Evolutionary conservation across 495 filamentous ascomycete species (phyloP).

Genomic region (Cladorrhinum samala): DNA sequence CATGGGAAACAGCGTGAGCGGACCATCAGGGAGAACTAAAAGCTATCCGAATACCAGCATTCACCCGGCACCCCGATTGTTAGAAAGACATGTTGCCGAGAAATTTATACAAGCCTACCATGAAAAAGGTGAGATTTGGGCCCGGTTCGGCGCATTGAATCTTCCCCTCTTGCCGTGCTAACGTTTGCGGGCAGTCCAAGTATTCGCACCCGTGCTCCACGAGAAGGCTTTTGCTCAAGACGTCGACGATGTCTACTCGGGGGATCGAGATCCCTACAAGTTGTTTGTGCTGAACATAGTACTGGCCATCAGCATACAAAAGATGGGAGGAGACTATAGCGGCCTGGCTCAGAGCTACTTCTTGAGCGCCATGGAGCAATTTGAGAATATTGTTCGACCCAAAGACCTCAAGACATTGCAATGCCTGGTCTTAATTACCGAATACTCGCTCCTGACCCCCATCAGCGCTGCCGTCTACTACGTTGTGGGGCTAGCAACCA

Average conservation of each 20-base stretch:
- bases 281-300: slow-evolving; percentile 86
- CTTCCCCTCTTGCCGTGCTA: background rate
- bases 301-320: slow-evolving; percentile 87
- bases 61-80: slow-evolving; percentile 59
- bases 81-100: slow-evolving; percentile 40
- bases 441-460: slow-evolving; percentile 87
- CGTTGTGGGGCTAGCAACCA: slow-evolving; percentile 77
- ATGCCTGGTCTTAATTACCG: slow-evolving; percentile 77
- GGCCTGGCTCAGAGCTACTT: slow-evolving; percentile 90
- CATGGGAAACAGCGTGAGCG: slow-evolving; percentile 33
- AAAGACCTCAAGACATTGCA: slow-evolving; percentile 88
- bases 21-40: slow-evolving; percentile 34
- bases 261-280: slow-evolving; percentile 67
- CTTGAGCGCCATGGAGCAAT: slow-evolving; percentile 71
- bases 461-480: slow-evolving; percentile 87
- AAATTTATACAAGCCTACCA: slow-evolving; percentile 73
- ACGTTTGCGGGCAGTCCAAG: slow-evolving; percentile 56
- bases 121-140: slow-evolving; percentile 57
- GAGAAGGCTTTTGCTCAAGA: slow-evolving; percentile 72
- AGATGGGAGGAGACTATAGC: slow-evolving; percentile 67
- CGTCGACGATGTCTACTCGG: slow-evolving; percentile 71
- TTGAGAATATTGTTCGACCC: slow-evolving; percentile 68
- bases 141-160: background rate
- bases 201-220: slow-evolving; percentile 77
- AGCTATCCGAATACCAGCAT: slow-evolving; percentile 74